phyloP scores from a whole-genome alignment of 1,139 yeast species.

The Hemisphaericaspora lyxosophila region DNA sequence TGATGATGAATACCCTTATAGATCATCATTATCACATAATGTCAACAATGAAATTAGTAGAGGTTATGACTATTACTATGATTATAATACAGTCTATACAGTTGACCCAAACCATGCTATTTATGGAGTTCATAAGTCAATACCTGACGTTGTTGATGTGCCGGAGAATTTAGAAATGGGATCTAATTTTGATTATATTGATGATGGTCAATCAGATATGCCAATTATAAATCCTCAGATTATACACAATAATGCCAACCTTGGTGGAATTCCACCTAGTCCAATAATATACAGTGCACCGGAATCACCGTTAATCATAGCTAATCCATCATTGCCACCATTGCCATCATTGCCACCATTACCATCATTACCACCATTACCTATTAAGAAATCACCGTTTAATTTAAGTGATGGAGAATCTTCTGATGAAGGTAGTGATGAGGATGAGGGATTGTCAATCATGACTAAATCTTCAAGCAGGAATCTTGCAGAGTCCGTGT shows the following conservation, averaged over 20 bases:
- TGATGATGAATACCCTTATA: conserved; percentile 52
- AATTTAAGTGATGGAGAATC: conserved; percentile 21
- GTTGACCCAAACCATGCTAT: conserved; percentile 52
- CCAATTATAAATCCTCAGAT: conserved; percentile 26
- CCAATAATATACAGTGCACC: conserved; percentile 11
- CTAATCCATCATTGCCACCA: conserved; percentile 4
- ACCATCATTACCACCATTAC: conserved; percentile 5
- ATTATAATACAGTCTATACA: conserved; percentile 80
- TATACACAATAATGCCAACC: conserved; percentile 13
- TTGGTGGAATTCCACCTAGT: conserved; percentile 1
- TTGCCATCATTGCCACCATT: too few relatives aligned
- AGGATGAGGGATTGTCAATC: conserved; percentile 42
- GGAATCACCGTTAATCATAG: conserved; percentile 9
- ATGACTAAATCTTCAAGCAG: conserved; percentile 44
- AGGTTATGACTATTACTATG: conserved; percentile 83
- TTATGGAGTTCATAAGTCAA: conserved; percentile 27
- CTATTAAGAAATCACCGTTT: conserved; percentile 14
- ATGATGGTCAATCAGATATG: conserved; percentile 14
- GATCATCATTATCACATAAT: conserved; percentile 72
- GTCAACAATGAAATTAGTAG: conserved; percentile 61
- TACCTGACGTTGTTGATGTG: conserved; percentile 45
- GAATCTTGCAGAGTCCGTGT: conserved; percentile 48
- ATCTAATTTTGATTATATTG: conserved; percentile 40
- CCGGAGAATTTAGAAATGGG: conserved; percentile 47
- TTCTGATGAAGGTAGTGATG: conserved; percentile 21